Evolutionary conservation across 306 rosid species (phyloP).

Genomic region (Cyclanthera cordifolia): DNA sequence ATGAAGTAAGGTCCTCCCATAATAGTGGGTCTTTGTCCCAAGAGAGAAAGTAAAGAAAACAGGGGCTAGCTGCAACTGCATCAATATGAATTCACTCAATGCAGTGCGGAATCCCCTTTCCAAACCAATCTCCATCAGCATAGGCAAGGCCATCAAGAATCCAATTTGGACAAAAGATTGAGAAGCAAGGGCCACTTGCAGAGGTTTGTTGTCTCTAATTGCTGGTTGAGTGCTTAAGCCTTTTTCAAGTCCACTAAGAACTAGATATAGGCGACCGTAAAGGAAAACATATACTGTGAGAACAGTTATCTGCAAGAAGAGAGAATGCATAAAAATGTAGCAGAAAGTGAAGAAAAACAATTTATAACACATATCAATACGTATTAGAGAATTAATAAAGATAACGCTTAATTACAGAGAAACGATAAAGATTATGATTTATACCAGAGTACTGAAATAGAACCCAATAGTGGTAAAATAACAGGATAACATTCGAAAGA

Average conservation of each 20-base stretch:
- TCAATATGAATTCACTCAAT: constrained; percentile 78
- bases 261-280: constrained; percentile 93
- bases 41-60: constrained; percentile 95
- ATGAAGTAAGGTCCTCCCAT: constrained; percentile 90
- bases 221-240: constrained; percentile 64
- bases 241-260: constrained; percentile 93
- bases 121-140: constrained; percentile 96
- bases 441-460: constrained; percentile 89
- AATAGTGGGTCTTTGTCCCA: constrained; percentile 94
- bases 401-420: background rate
- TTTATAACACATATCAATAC: background rate
- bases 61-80: constrained; percentile 94
- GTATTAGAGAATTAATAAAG: background rate
- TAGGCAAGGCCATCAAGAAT: constrained; percentile 87
- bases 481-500: constrained; percentile 86
- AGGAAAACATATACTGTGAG: constrained; percentile 88
- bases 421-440: background rate
- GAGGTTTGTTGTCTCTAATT: constrained; percentile 85
- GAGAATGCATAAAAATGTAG: background rate
- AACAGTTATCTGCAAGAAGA: constrained; percentile 71
- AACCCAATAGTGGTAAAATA: constrained; percentile 93
- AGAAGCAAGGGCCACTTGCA: constrained; percentile 95
- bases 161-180: constrained; percentile 97
- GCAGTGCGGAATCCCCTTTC: constrained; percentile 97
- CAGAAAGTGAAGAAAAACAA: background rate